Percentiles rank a stretch among this genome's conserved stretches.
Evolutionary conservation across 257 asterid species (phyloP).

Genomic region (Cordia subcordata): DNA sequence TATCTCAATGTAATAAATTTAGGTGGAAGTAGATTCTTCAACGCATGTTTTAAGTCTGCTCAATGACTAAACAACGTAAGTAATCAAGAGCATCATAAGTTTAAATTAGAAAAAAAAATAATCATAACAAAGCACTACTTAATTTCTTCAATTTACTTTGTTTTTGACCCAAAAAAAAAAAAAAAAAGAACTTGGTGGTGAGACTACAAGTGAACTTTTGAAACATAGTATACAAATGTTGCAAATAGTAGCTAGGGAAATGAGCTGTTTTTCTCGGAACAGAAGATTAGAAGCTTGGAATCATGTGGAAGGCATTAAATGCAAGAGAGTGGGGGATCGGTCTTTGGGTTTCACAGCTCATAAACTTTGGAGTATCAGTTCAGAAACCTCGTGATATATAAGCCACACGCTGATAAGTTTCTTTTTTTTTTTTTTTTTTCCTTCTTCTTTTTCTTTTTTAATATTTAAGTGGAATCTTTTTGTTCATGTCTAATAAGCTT

Average conservation of each 20-base stretch:
- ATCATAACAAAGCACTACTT: neutral
- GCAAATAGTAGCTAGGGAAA: constrained; percentile 40
- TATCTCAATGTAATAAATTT: no score
- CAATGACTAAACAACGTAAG: no score
- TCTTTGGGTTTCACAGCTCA: constrained; percentile 37
- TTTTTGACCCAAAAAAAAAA: no score
- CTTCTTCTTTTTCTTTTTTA: no score
- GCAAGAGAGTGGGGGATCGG: constrained; percentile 66
- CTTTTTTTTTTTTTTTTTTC: no score
- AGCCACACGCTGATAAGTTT: constrained; percentile 26
- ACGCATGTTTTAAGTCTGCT: no score
- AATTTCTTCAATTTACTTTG: no score
- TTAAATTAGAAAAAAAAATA: no score
- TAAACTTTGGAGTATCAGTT: constrained; percentile 44
- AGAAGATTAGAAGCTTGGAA: constrained; percentile 79
- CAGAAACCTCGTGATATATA: constrained; percentile 72
- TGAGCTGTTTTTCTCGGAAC: constrained; percentile 65
- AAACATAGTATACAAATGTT: constrained; percentile 21
- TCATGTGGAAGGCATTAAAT: constrained; percentile 95
- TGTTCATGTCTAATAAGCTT: neutral
- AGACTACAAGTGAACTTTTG: constrained; percentile 17
- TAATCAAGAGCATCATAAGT: no score
- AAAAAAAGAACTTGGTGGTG: constrained; percentile 5
- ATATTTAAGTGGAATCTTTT: constrained; percentile 5
- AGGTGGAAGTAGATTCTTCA: no score